These are phyloP conservation scores for Fusarium longipes DNA, from an alignment of 2,329 filamentous ascomycete genomes.

Conservation along the genomic window DNA sequence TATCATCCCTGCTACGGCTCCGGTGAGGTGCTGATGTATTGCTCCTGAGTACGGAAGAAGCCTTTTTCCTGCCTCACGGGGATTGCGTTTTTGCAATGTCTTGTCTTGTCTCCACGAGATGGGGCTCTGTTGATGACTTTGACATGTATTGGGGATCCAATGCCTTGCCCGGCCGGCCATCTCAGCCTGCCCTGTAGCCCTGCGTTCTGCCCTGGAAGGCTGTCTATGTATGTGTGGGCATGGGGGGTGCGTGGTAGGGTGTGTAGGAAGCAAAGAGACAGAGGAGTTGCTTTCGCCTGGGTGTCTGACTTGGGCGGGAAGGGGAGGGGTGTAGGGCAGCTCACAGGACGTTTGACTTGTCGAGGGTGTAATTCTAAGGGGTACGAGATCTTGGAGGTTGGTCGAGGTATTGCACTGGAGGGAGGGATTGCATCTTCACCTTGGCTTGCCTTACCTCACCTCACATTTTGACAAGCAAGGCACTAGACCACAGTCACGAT, in stretches of 20 bases:
- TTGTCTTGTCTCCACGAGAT: constrained; percentile 6
- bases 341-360: constrained; percentile 1
- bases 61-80: constrained; percentile 32
- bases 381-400: constrained; percentile 21
- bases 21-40: constrained; percentile 21
- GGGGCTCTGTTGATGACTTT: not conserved
- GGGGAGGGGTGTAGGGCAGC: constrained; percentile 34
- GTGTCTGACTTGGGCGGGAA: constrained; percentile 18
- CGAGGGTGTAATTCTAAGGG: constrained; percentile 1
- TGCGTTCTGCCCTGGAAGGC: constrained; percentile 38
- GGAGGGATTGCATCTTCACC: not conserved
- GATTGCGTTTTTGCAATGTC: not conserved
- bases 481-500: not conserved
- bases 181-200: constrained; percentile 29
- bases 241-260: not conserved
- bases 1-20: not conserved
- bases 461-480: constrained; percentile 3
- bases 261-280: constrained; percentile 4
- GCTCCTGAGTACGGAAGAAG: constrained; percentile 1
- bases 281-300: not conserved
- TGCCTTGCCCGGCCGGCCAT: not conserved
- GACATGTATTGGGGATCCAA: not conserved
- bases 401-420: constrained; percentile 21
- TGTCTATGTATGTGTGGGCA: not conserved
- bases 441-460: constrained; percentile 16